These are phyloP conservation scores for Nepenthes alata DNA, from an alignment of 179 eudicot species.

Conservation along the genomic window DNA sequence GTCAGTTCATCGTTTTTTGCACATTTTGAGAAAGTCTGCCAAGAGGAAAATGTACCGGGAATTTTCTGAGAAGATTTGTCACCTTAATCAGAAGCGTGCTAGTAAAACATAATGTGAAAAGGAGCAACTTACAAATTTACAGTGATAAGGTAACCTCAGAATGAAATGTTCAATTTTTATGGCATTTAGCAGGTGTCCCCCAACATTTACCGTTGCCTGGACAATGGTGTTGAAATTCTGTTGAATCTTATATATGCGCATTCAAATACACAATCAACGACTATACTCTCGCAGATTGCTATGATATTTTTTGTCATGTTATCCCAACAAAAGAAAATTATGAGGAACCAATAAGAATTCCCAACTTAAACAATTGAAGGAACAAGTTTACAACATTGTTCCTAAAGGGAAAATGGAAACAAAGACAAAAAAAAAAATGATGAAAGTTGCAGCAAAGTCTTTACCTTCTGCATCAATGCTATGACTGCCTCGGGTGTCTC, in stretches of 20 bases:
- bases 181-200: slow-evolving; percentile 55
- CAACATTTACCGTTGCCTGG: slow-evolving; percentile 60
- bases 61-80: background rate
- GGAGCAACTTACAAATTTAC: slow-evolving; percentile 35
- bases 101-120: background rate
- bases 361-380: background rate
- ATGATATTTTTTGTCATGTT: no score
- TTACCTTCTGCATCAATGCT: slow-evolving; percentile 46
- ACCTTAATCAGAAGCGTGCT: no score
- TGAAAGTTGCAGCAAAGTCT: no score
- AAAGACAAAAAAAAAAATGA: background rate
- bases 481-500: slow-evolving; percentile 38
- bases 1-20: slow-evolving; percentile 35
- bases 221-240: background rate
- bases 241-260: background rate
- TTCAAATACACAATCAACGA: background rate
- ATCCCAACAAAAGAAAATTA: background rate
- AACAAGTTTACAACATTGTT: no score
- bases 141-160: slow-evolving; percentile 55
- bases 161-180: slow-evolving; percentile 63
- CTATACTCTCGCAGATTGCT: background rate
- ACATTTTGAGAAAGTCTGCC: slow-evolving; percentile 37
- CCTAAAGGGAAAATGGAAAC: no score
- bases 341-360: background rate
- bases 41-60: background rate